Evolutionary conservation across 2,329 filamentous ascomycete genomes (phyloP).

Genomic region (Neonectria neomacrospora): DNA sequence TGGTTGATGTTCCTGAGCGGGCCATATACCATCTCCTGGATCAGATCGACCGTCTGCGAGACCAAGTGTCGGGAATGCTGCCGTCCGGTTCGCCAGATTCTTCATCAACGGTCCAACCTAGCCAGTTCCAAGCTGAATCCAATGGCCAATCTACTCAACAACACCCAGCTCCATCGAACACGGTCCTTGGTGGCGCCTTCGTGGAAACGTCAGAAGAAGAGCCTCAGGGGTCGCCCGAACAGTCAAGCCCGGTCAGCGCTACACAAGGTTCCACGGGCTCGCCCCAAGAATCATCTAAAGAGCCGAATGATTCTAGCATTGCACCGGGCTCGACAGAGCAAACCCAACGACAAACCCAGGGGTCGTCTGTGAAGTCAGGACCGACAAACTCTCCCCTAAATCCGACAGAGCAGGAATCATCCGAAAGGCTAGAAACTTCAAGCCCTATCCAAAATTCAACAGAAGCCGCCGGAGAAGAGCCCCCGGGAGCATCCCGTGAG

Average conservation of each 20-base stretch:
- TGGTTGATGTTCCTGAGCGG: slow-evolving; percentile 41
- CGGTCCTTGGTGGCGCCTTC: slow-evolving; percentile 10
- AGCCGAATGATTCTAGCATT: background rate
- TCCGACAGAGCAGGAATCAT: background rate
- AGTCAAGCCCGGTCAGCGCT: background rate
- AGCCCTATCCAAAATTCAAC: background rate
- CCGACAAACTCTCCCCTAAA: background rate
- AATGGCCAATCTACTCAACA: background rate
- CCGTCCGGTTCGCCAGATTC: slow-evolving; percentile 21
- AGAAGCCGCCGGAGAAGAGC: background rate
- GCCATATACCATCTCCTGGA: slow-evolving; percentile 43
- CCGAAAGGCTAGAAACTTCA: background rate
- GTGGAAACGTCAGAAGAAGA: background rate
- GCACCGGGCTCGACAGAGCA: background rate
- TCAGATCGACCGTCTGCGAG: slow-evolving; percentile 44
- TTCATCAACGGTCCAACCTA: slow-evolving; percentile 4
- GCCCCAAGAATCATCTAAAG: background rate
- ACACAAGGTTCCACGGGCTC: background rate
- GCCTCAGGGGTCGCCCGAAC: background rate
- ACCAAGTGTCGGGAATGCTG: slow-evolving; percentile 45
- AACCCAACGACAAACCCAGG: background rate
- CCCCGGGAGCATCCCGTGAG: background rate
- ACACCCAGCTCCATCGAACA: slow-evolving; percentile 6
- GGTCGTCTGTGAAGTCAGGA: background rate
- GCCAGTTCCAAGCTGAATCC: background rate